Percentiles rank a stretch among this genome's conserved stretches.
These are phyloP conservation scores for Arxiozyma slooffiae DNA, from an alignment of 1,139 yeast genomes.

Conservation along the genomic window DNA sequence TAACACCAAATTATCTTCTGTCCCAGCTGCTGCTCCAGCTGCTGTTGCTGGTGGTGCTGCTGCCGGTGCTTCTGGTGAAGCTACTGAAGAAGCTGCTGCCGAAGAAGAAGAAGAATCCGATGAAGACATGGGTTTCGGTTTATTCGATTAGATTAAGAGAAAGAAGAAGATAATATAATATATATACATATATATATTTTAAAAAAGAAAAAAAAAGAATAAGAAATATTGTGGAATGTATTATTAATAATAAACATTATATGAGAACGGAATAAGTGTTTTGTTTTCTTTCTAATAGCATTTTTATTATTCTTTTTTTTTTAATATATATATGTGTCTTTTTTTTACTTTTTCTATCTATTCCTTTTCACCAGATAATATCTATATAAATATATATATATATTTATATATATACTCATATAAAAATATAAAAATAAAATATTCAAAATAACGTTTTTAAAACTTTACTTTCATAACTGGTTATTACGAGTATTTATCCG, in stretches of 20 bases:
- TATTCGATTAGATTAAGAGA: constrained; percentile 55
- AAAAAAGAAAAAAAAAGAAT: no score
- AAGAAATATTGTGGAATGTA: not conserved
- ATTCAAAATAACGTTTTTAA: no score
- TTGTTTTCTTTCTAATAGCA: not conserved
- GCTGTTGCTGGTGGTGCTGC: constrained; percentile 50
- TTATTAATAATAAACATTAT: not conserved
- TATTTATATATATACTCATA: not conserved
- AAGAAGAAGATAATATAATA: not conserved
- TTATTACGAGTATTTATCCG: not conserved
- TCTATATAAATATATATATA: no score
- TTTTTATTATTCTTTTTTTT: not conserved
- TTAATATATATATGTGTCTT: not conserved
- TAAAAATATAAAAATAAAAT: not conserved
- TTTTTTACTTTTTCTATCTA: not conserved
- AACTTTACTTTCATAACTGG: no score
- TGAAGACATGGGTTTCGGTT: constrained; percentile 84
- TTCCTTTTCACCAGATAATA: not conserved
- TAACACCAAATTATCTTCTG: constrained; percentile 71
- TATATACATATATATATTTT: no score
- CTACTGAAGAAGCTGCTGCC: constrained; percentile 51
- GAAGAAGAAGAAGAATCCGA: constrained; percentile 47
- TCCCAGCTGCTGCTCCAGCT: constrained; percentile 79
- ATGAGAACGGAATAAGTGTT: not conserved
- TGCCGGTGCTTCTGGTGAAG: constrained; percentile 48